Conservation (phyloP, 257 asterid genomes). For the Gentiana dahurica region DNA sequence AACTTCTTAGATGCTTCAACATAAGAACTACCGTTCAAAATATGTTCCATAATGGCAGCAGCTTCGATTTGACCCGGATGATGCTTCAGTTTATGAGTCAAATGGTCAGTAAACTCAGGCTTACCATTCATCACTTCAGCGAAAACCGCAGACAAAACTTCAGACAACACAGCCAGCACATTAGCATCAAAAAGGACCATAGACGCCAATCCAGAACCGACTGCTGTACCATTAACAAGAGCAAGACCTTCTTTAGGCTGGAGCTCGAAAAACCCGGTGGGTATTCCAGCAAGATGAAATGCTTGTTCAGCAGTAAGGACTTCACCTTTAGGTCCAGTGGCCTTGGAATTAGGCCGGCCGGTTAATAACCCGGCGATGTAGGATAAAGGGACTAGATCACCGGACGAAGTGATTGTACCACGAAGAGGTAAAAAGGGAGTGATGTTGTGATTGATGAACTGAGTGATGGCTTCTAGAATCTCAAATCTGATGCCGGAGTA, state of each 20-base stretch:
- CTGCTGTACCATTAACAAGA: conserved; percentile 43
- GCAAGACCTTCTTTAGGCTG: conserved; percentile 51
- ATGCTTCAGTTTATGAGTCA: conserved; percentile 42
- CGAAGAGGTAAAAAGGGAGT: conserved; percentile 45
- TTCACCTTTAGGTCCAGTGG: conserved; percentile 38
- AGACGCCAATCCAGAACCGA: conserved; percentile 50
- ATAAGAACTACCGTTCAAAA: conserved; percentile 33
- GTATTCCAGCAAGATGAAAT: conserved; percentile 24
- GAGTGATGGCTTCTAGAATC: conserved; percentile 41
- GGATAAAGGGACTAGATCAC: conserved; percentile 42
- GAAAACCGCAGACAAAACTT: conserved; percentile 36
- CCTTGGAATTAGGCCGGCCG: conserved; percentile 39
- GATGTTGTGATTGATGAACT: conserved; percentile 33
- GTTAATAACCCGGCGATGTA: conserved; percentile 41
- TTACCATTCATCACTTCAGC: conserved; percentile 53
- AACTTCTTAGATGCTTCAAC: conserved; percentile 31
- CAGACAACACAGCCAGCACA: conserved; percentile 25
- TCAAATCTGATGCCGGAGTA: conserved; percentile 45
- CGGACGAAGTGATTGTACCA: conserved; percentile 43
- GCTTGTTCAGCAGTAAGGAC: conserved; percentile 32
- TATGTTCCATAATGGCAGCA: conserved; percentile 46
- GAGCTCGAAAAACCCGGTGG: conserved; percentile 29
- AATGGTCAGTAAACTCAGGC: conserved; percentile 39
- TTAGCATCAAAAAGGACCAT: conserved; percentile 36
- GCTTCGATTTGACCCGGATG: conserved; percentile 52